Evolutionary conservation across 768 basidiomycete species (phyloP).

Genomic region (Boletales sp.): DNA sequence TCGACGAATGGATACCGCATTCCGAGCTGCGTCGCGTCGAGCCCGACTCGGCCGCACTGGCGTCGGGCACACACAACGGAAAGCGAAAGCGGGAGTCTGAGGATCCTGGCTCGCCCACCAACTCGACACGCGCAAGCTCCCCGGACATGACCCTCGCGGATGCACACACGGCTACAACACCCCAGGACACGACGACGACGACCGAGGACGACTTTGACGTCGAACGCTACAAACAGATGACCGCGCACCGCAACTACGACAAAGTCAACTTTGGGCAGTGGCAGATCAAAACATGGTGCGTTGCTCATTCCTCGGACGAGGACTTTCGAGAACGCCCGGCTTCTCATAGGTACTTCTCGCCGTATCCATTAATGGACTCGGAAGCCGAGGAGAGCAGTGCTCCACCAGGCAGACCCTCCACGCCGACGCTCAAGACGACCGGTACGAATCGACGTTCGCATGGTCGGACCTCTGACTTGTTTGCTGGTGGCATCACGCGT

Average conservation of each 20-base stretch:
- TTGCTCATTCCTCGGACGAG: slow-evolving; percentile 1
- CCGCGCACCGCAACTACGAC: slow-evolving; percentile 79
- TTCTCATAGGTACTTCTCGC: slow-evolving; percentile 80
- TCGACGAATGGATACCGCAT: slow-evolving; percentile 72
- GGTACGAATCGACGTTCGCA: slow-evolving; percentile 59
- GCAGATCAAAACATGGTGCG: slow-evolving; percentile 87
- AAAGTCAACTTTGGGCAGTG: slow-evolving; percentile 82
- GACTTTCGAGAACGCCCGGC: background rate
- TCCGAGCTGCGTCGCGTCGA: slow-evolving; percentile 32
- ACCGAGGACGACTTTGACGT: slow-evolving; percentile 71
- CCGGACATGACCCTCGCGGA: slow-evolving; percentile 8
- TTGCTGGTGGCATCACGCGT: slow-evolving; percentile 59
- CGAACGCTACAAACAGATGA: slow-evolving; percentile 62
- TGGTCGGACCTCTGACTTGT: slow-evolving; percentile 69
- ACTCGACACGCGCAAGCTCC: slow-evolving; percentile 25
- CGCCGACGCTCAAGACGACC: slow-evolving; percentile 39
- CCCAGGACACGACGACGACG: slow-evolving; percentile 48
- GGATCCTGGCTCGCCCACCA: slow-evolving; percentile 14
- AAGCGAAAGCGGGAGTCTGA: slow-evolving; percentile 28
- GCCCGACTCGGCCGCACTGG: slow-evolving; percentile 18
- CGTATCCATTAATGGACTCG: slow-evolving; percentile 75
- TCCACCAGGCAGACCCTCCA: slow-evolving; percentile 21
- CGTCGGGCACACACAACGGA: slow-evolving; percentile 26
- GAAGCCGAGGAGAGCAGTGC: slow-evolving; percentile 51
- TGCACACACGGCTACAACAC: slow-evolving; percentile 10